These are phyloP conservation scores for Xylaria longipes DNA, from an alignment of 495 filamentous ascomycete genomes.

Conservation along the genomic window DNA sequence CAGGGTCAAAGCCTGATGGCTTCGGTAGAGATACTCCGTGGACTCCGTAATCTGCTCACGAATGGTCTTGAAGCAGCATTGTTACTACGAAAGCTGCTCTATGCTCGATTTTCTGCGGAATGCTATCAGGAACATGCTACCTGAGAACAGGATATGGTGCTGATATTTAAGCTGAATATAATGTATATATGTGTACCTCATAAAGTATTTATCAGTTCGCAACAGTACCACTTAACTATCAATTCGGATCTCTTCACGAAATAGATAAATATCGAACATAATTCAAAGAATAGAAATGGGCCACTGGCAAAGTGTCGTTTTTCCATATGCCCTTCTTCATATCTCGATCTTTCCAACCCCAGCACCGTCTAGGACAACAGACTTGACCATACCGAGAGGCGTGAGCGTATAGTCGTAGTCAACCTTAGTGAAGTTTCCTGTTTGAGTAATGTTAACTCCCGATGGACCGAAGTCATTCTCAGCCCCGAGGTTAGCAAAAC, in stretches of 20 bases:
- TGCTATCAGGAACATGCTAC: background rate
- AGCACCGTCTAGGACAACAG: background rate
- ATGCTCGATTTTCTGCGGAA: background rate
- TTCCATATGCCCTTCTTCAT: background rate
- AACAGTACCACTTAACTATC: background rate
- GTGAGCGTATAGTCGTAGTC: background rate
- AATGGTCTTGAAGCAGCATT: too few relatives aligned
- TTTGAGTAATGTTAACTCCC: slow-evolving; percentile 49
- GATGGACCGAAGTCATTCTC: slow-evolving; percentile 51
- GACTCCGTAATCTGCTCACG: background rate
- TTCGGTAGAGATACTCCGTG: background rate
- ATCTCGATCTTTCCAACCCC: background rate
- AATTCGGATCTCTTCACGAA: too few relatives aligned
- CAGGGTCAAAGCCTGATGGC: slow-evolving; percentile 1
- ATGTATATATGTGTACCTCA: background rate
- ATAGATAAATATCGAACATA: background rate
- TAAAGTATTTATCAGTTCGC: background rate
- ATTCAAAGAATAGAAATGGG: background rate
- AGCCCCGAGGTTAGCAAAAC: slow-evolving; percentile 28
- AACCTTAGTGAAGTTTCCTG: slow-evolving; percentile 45
- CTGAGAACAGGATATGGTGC: background rate
- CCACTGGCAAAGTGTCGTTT: background rate
- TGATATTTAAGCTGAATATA: background rate
- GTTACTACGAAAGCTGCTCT: background rate
- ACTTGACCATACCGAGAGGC: background rate